Evolutionary conservation across 2,329 filamentous ascomycete genomes (phyloP), one percentile per base, ranked within the genome.

Genomic region (Thelonectria discophora): DNA sequence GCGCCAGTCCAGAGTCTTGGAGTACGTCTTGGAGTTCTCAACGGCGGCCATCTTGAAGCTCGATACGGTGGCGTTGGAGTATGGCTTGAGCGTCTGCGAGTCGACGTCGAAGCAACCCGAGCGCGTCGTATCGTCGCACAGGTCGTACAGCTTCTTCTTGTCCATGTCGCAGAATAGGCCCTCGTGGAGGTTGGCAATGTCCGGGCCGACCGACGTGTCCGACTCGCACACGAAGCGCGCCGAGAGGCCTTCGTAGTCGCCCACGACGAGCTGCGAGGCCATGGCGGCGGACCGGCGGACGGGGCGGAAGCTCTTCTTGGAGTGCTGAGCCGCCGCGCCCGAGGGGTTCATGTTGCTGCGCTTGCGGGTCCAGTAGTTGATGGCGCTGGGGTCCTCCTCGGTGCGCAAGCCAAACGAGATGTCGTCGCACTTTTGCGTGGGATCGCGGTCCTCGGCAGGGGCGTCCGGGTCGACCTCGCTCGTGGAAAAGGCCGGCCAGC

Each of bases 281-380:
- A 50, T 50, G 30, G 2, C 48, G 30, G 37, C 34, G 48, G 9
- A 39, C 9, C 30, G 48, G 27, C 48, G 48, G 20, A 10, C 30
- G 10, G 9, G 48, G n/a, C 17, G 30, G 48, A 37, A 15, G 34
- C 8, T 3, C 12, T 12, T n/a, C 34, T 39, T 24, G 9, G 10
- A 2, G 21, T 24, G 21, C 12, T 21, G 15, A 5, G 11, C 3
- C 20, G 30, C 11, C 9, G 10, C 34, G 32, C 48, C 30, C 4
- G 48, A 18, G 34, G 39, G 48, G n/a, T 50, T n/a, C n/a, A n/a
- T n/a, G n/a, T n/a, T 39, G 34, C n/a, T 27, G 10, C 48, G 37
- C 48, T 39, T 50, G n/a, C 17, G 37, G 17, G 48, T 50, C 48
- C 48, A 50, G 48, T 17, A 50, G 30, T 39, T 50, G 48, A 50